Evolutionary conservation across 495 filamentous ascomycete genomes (phyloP).

Genomic region (Schizothecium vesticola): DNA sequence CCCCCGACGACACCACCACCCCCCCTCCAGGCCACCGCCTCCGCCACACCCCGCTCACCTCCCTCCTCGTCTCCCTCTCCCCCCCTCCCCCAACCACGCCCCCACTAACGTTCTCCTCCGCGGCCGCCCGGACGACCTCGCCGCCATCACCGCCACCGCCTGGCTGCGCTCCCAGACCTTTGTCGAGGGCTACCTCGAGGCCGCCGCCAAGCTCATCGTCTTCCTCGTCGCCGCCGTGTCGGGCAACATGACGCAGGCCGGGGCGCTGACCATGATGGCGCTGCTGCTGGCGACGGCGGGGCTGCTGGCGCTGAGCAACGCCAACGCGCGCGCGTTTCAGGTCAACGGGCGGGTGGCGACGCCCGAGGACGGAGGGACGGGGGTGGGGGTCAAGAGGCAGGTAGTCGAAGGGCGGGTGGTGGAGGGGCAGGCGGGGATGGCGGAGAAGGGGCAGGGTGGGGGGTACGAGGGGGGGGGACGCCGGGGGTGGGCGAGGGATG

Average conservation of each 20-base stretch:
- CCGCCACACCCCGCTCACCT: slow-evolving; percentile 16
- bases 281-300: slow-evolving; percentile 46
- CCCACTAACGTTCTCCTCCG: slow-evolving; percentile 25
- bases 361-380: slow-evolving; percentile 19
- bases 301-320: slow-evolving; percentile 49
- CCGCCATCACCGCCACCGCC: slow-evolving; percentile 49
- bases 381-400: background rate
- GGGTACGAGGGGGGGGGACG: background rate
- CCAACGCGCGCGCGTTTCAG: slow-evolving; percentile 34
- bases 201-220: slow-evolving; percentile 48
- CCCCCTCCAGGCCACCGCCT: background rate
- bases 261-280: slow-evolving; percentile 44
- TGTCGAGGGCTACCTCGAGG: slow-evolving; percentile 42
- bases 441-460: slow-evolving; percentile 1
- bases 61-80: slow-evolving; percentile 31
- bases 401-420: slow-evolving; percentile 1
- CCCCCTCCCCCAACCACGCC: slow-evolving; percentile 11
- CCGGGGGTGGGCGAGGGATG: background rate
- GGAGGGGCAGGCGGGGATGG: background rate
- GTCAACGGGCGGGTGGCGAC: slow-evolving; percentile 37
- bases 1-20: background rate
- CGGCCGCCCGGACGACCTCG: slow-evolving; percentile 50
- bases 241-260: slow-evolving; percentile 44
- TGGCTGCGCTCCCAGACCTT: slow-evolving; percentile 52
- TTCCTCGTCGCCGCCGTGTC: slow-evolving; percentile 49